A percentile compares a stretch with the other conserved stretches of the same genome.
Evolutionary conservation across 139 green algal genomes (phyloP).

Genomic region (Chlorella sp.): DNA sequence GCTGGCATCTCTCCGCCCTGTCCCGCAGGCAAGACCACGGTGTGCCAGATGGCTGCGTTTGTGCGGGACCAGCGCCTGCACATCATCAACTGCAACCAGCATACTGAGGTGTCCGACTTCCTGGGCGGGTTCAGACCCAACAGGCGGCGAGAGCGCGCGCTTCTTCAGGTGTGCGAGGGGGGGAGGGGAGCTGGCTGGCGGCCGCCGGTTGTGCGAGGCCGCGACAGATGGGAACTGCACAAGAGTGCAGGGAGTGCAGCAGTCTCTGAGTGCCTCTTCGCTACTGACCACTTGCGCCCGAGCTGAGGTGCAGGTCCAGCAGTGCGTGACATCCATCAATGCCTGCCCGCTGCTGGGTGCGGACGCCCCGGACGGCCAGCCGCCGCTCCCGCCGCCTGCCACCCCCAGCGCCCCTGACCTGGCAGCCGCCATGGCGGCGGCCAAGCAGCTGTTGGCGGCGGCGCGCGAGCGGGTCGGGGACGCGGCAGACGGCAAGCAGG

Average conservation of each 20-base stretch:
- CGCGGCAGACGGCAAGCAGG: neutral
- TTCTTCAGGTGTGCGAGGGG: neutral
- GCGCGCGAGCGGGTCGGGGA: constrained; percentile 2
- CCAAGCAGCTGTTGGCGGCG: constrained; percentile 13
- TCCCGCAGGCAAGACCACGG: constrained; percentile 99
- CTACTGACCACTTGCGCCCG: too few relatives aligned
- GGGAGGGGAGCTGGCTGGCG: too few relatives aligned
- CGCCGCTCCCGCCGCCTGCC: constrained; percentile 3
- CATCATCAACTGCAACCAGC: constrained; percentile 99
- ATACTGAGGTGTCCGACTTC: constrained; percentile 98
- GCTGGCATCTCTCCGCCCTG: too few relatives aligned
- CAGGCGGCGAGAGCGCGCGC: neutral
- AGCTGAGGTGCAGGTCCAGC: constrained; percentile 17
- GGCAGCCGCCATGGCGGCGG: neutral
- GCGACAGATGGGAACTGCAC: neutral
- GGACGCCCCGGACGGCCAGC: neutral
- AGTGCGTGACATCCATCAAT: constrained; percentile 8
- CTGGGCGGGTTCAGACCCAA: constrained; percentile 91
- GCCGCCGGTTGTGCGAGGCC: too few relatives aligned
- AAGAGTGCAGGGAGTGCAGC: too few relatives aligned
- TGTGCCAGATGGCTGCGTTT: constrained; percentile 92
- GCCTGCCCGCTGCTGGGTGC: constrained; percentile 10
- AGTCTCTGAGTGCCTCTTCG: too few relatives aligned
- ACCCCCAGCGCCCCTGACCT: constrained; percentile 2
- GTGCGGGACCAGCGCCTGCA: constrained; percentile 81